phyloP scores from a whole-genome alignment of 1,284 basidiomycete species.

The Tilletia caries region DNA sequence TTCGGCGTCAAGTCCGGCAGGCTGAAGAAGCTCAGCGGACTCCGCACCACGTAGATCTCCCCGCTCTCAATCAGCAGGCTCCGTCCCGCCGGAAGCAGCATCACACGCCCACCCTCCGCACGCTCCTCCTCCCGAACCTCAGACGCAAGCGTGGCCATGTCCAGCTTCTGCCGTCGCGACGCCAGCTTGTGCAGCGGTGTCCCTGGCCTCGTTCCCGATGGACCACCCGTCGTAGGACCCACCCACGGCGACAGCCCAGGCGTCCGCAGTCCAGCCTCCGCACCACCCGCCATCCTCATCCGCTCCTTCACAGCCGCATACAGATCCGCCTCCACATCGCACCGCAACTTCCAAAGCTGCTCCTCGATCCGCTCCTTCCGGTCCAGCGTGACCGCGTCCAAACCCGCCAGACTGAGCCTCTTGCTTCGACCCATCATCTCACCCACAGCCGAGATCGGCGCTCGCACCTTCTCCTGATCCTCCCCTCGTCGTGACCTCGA shows the following conservation, averaged over 20 bases:
- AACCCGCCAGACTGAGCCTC: neutral
- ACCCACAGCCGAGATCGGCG: conserved; percentile 1
- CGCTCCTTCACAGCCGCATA: conserved; percentile 44
- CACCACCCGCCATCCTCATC: conserved; percentile 20
- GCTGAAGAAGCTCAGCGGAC: conserved; percentile 47
- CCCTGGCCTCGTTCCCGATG: conserved; percentile 14
- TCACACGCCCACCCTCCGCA: neutral
- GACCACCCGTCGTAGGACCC: conserved; percentile 19
- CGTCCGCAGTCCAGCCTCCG: neutral
- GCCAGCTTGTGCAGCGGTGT: conserved; percentile 45
- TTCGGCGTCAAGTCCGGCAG: conserved; percentile 38
- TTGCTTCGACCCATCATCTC: neutral
- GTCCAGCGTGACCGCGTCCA: conserved; percentile 43
- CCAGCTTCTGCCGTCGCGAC: conserved; percentile 35
- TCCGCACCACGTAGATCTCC: conserved; percentile 38
- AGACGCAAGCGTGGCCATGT: conserved; percentile 40
- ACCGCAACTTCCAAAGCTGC: conserved; percentile 46
- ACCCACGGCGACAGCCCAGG: conserved; percentile 47
- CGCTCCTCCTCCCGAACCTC: conserved; percentile 22
- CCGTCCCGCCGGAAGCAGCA: conserved; percentile 44
- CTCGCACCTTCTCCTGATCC: too few species aligned
- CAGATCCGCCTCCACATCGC: conserved; percentile 49
- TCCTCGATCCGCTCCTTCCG: conserved; percentile 41
- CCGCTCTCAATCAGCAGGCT: conserved; percentile 40
- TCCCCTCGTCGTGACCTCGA: conserved; percentile 18